Base-by-base conservation (phyloP, 1,139 yeast species). In the Scheffersomyces titani region DNA sequence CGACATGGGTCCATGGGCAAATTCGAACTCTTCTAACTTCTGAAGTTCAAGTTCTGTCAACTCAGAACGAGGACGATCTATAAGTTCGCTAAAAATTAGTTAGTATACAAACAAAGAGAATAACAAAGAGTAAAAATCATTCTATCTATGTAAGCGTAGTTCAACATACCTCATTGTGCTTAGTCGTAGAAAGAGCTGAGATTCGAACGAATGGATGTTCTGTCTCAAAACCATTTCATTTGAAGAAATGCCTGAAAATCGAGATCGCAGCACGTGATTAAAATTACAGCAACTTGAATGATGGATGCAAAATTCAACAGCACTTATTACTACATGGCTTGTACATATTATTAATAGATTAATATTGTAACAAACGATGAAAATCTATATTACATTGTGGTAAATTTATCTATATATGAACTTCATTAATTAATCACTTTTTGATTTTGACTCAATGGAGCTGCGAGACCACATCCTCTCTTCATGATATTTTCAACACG, bases 1-100 rank as follows among this genome's bases (percentile, higher is more conserved):
- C 3, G 96, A 87, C 82, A 96, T 83, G 5, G 99, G 99, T 0
- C 99, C 99, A 73, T 92, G 87, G 57, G 85, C 80, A 68, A 92
- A 90, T 72, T 94, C 98, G 69, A 88, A 92, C 68, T 93, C 97
- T 72, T 94, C 98, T 49, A 92, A 79, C 65, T 86, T 88, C 55
- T 86, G 88, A 52, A 92, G 84, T 71, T 94, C 98, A 44, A 82
- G 82, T 65, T 89, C 92, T 5, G 92, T 86, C 56, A 93, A 82
- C 66, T 93, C 98, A 5, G 92, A 82, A 61, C 90, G 84, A 19
- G 94, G 92, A 62, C 88, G 85, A 65, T 88, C 89, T 58, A 85
- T 75, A 51, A 88, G 77, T 57, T 87, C 92, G 56, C 92, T 87
- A 62, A 5, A 52, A 5, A 24, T 19, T 24, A 47, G 68, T 64